These are phyloP conservation scores for Irpex sp. DNA, from an alignment of 1,284 basidiomycete species.

Conservation along the genomic window DNA sequence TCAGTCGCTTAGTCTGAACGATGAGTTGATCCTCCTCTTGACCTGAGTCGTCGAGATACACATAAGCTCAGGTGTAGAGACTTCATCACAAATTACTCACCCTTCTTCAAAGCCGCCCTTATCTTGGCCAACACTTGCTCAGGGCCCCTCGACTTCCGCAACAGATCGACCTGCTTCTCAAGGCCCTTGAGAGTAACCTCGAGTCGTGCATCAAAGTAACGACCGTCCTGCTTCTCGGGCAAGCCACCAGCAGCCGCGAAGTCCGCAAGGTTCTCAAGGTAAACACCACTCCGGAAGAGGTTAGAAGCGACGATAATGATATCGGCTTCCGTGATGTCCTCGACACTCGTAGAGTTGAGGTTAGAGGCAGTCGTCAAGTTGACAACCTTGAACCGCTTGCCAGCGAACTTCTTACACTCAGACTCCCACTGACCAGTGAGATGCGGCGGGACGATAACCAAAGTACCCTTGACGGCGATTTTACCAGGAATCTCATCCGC, in stretches of 20 bases:
- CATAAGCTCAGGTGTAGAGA: neutral
- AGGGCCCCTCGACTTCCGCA: constrained; percentile 52
- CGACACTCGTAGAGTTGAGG: constrained; percentile 74
- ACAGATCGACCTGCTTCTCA: constrained; percentile 60
- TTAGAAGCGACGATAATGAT: constrained; percentile 87
- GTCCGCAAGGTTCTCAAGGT: constrained; percentile 72
- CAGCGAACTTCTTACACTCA: constrained; percentile 82
- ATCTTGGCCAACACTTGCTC: constrained; percentile 59
- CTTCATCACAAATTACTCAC: constrained; percentile 33
- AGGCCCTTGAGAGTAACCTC: constrained; percentile 60
- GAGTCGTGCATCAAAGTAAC: constrained; percentile 85
- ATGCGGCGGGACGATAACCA: constrained; percentile 89
- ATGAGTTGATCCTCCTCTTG: constrained; percentile 45
- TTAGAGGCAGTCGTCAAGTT: constrained; percentile 71
- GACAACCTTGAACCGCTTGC: constrained; percentile 62
- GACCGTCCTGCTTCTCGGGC: constrained; percentile 63
- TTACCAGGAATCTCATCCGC: constrained; percentile 56
- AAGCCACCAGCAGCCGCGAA: constrained; percentile 67
- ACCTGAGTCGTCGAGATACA: constrained; percentile 24
- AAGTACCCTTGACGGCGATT: constrained; percentile 73
- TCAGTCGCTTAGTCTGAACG: constrained; percentile 63
- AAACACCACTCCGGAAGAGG: constrained; percentile 75
- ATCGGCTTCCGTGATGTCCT: constrained; percentile 79
- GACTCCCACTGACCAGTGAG: constrained; percentile 88
- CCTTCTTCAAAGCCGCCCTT: constrained; percentile 52